A percentile compares a stretch with the other conserved stretches of the same genome.
phyloP scores from a whole-genome alignment of 2,329 filamentous ascomycete genomes.

The Teratosphaeria gauchensis region DNA sequence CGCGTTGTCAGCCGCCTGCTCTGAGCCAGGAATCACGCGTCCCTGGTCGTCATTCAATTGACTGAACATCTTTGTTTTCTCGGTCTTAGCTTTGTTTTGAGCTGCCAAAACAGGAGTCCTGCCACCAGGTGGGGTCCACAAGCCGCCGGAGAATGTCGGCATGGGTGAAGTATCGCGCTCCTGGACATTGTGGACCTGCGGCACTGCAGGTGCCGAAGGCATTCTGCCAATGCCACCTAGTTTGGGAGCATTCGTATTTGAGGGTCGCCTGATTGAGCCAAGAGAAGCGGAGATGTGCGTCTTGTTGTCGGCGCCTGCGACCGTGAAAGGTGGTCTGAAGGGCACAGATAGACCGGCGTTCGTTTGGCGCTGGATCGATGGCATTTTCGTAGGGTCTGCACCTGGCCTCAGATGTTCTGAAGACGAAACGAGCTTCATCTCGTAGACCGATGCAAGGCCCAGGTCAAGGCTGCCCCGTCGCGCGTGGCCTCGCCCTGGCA shows the following conservation, averaged over 20 bases:
- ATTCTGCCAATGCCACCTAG: background rate
- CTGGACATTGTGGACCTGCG: background rate
- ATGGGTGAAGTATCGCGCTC: background rate
- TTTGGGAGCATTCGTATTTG: background rate
- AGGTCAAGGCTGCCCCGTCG: slow-evolving; percentile 27
- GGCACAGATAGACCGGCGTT: background rate
- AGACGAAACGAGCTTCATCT: slow-evolving; percentile 64
- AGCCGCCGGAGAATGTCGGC: slow-evolving; percentile 12
- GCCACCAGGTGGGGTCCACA: slow-evolving; percentile 30
- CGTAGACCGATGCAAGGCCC: slow-evolving; percentile 52
- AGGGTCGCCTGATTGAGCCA: slow-evolving; percentile 1
- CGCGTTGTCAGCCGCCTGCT: slow-evolving; percentile 24
- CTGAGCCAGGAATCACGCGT: background rate
- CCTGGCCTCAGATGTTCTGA: slow-evolving; percentile 60
- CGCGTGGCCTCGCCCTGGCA: background rate
- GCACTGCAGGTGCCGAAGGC: background rate
- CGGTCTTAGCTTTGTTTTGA: slow-evolving; percentile 12
- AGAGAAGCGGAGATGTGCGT: slow-evolving; percentile 1
- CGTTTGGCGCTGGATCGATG: slow-evolving; percentile 8
- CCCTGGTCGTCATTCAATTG: background rate
- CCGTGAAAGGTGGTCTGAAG: background rate
- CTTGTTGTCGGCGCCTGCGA: background rate
- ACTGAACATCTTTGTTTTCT: background rate
- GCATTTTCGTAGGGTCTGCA: slow-evolving; percentile 29
- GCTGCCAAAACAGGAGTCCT: slow-evolving; percentile 14